Base-by-base conservation (phyloP, 2,329 filamentous ascomycete species). In the Sporothrix schenckii region DNA sequence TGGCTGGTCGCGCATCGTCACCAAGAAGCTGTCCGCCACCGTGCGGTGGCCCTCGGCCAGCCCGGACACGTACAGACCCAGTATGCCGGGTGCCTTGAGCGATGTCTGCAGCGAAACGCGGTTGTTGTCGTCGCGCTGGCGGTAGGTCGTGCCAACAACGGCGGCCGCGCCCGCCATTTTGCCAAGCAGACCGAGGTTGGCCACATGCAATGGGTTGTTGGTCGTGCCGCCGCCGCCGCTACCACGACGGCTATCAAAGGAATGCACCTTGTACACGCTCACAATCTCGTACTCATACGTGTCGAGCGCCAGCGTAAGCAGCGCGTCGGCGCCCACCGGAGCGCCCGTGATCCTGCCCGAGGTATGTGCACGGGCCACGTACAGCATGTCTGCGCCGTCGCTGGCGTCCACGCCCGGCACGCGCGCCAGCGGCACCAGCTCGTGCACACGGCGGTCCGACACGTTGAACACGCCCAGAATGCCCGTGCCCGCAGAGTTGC, bases 151-250 rank as follows among this genome's bases (percentile, higher is more conserved):
- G 50, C 83, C 84, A 0, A 90, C 82, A 9, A 97, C 85, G 0
- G 93, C 93, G 0, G 92, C 93, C 0, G 90, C 88, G 0, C 93
- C 94, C 0, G 93, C 93, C 92, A 98, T 97, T 79, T 97, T 97
- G 2, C 87, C 91, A 3, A 97, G 74, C 1, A 98, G 82, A 0
- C 94, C 94, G 0, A 98, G 79, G 21, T 91, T 89, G 0, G 92
- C 89, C 1, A 94, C 83, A 56, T 80, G 81, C 73, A 94, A 88
- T 0, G 81, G 79, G 0, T 83, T 30, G 1, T 11, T 27, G 21
- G 13, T 11, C 11, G 3, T 24, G 56, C 9, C 11, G 41, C 13
- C 24, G 73, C 82, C 79, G 0, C 81, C 79, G 73, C 49, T 6
- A 30, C 27, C 27, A 30, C 27, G 27, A 30, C 27, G 27, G 41